Evolutionary conservation across 2,329 filamentous ascomycete species (phyloP).

Genomic region (Dactylellina drechsleri): DNA sequence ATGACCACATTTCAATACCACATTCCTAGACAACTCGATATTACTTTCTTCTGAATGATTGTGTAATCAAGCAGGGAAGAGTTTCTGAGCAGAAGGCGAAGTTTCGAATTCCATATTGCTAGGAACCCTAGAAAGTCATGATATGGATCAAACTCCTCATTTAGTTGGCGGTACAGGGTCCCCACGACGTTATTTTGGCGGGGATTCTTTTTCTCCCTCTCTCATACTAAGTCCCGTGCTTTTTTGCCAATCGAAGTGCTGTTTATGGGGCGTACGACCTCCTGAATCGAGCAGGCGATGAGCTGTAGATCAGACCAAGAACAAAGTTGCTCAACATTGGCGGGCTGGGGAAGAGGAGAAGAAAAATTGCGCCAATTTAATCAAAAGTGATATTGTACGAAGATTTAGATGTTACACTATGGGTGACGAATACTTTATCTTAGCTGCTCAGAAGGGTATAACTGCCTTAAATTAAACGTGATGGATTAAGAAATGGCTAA

Average conservation of each 20-base stretch:
- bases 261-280: constrained; percentile 38
- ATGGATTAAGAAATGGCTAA: constrained; percentile 46
- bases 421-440: constrained; percentile 10
- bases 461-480: constrained; percentile 18
- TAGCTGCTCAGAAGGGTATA: constrained; percentile 11
- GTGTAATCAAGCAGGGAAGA: constrained; percentile 6
- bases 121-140: constrained; percentile 27
- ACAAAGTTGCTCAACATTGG: constrained; percentile 41
- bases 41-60: constrained; percentile 1
- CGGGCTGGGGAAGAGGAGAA: constrained; percentile 25
- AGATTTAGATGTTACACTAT: no score
- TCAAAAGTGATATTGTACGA: no score
- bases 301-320: constrained; percentile 25
- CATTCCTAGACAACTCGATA: no score
- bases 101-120: constrained; percentile 29
- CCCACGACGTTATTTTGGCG: constrained; percentile 27
- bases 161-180: constrained; percentile 21
- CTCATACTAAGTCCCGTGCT: constrained; percentile 7
- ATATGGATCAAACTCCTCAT: constrained; percentile 35
- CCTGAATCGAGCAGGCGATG: constrained; percentile 38
- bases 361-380: background rate
- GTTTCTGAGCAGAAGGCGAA: constrained; percentile 45
- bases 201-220: constrained; percentile 2
- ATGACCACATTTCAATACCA: background rate
- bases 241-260: constrained; percentile 33